These are phyloP conservation scores for Yarrowia sp. DNA, from an alignment of 805 yeast genomes.

Conservation along the genomic window DNA sequence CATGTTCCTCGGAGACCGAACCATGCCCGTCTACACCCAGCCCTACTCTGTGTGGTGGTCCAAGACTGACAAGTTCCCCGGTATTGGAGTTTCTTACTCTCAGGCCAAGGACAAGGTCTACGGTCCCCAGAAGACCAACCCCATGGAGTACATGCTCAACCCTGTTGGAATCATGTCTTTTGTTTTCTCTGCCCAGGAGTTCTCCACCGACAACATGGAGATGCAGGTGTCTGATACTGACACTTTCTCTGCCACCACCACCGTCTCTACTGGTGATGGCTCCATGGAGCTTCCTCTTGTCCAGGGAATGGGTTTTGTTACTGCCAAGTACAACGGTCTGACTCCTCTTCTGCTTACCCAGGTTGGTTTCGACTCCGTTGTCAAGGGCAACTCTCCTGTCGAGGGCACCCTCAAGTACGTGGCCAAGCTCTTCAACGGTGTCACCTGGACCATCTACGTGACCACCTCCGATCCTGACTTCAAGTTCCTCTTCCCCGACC, in stretches of 20 bases:
- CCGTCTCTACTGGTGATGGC: conserved; percentile 36
- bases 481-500: conserved; percentile 38
- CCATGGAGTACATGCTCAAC: conserved; percentile 44
- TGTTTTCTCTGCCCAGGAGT: conserved; percentile 40
- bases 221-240: conserved; percentile 43
- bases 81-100: conserved; percentile 67
- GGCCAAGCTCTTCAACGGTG: conserved; percentile 42
- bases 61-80: conserved; percentile 47
- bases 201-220: conserved; percentile 27
- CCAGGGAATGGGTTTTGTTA: conserved; percentile 80
- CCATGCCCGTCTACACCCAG: conserved; percentile 72
- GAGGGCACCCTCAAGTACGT: conserved; percentile 42
- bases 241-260: conserved; percentile 50
- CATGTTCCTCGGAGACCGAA: conserved; percentile 61
- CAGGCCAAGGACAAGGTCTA: conserved; percentile 57
- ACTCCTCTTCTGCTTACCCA: conserved; percentile 47
- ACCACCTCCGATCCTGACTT: conserved; percentile 34
- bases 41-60: conserved; percentile 75
- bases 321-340: conserved; percentile 52
- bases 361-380: conserved; percentile 45
- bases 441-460: conserved; percentile 53
- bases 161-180: conserved; percentile 51
- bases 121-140: conserved; percentile 57
- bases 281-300: conserved; percentile 57
- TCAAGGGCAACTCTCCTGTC: conserved; percentile 37